Conservation (phyloP, 768 basidiomycete genomes). For the Russula griseocarnosa region DNA sequence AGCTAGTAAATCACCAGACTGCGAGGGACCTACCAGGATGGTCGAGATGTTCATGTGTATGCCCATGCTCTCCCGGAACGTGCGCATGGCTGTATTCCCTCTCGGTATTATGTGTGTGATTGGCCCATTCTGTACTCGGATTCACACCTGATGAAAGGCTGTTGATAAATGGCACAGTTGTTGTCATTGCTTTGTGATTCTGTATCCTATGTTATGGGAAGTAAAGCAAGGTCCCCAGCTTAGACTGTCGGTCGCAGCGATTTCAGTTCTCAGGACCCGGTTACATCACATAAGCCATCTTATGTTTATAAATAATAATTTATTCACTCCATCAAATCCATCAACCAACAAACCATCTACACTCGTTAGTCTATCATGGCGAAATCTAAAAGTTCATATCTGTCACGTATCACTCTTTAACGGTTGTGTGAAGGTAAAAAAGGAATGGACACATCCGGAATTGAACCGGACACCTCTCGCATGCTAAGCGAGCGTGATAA, state of each 20-base stretch:
- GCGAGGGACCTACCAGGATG: slow-evolving; percentile 59
- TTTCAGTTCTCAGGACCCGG: no score
- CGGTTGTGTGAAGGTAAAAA: no score
- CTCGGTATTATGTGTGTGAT: slow-evolving; percentile 53
- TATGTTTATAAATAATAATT: no score
- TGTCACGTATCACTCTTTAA: no score
- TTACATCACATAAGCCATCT: no score
- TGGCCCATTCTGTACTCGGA: slow-evolving; percentile 34
- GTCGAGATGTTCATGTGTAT: slow-evolving; percentile 91
- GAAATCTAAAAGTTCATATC: no score
- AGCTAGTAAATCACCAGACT: not conserved
- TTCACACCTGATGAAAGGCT: slow-evolving; percentile 43
- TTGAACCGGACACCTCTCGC: slow-evolving; percentile 27
- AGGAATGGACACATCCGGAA: slow-evolving; percentile 22
- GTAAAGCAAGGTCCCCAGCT: no score
- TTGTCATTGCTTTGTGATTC: slow-evolving; percentile 28
- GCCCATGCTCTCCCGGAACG: slow-evolving; percentile 74
- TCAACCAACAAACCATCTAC: no score
- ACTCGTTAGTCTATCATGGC: no score
- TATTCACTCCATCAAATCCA: no score
- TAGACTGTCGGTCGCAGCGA: no score
- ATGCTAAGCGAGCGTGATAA: slow-evolving; percentile 28
- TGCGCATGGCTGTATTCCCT: slow-evolving; percentile 49
- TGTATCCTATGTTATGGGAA: no score
- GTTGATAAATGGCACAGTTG: slow-evolving; percentile 77